phyloP scores from a whole-genome alignment of 768 basidiomycete species.

The Austroboletus eburneus region DNA sequence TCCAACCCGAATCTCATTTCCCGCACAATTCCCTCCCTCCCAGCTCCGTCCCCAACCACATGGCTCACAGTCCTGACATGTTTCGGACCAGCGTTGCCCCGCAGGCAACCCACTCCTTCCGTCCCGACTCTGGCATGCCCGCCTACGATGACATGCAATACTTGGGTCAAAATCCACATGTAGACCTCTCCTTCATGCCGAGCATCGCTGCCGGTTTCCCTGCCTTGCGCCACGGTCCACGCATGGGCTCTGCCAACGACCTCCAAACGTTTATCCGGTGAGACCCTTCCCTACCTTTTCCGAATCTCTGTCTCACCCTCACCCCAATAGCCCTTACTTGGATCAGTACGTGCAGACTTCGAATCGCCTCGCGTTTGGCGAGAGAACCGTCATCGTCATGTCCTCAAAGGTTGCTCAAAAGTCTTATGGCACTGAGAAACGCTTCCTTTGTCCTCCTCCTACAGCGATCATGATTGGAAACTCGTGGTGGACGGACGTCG shows the following conservation, averaged over 20 bases:
- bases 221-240: conserved; percentile 57
- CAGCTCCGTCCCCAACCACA: conserved; percentile 43
- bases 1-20: conserved; percentile 52
- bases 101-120: conserved; percentile 62
- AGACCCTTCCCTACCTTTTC: conserved; percentile 20
- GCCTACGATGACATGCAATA: conserved; percentile 62
- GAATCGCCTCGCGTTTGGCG: conserved; percentile 87
- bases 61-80: conserved; percentile 50
- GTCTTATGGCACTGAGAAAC: conserved; percentile 93
- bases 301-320: conserved; percentile 13
- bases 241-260: conserved; percentile 63
- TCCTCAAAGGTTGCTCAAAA: conserved; percentile 98
- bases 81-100: conserved; percentile 63
- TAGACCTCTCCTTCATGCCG: conserved; percentile 59
- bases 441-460: conserved; percentile 91
- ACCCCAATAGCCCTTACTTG: conserved; percentile 59
- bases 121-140: conserved; percentile 45
- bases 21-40: conserved; percentile 39
- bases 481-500: conserved; percentile 88
- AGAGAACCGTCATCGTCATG: conserved; percentile 94
- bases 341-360: conserved; percentile 81
- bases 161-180: conserved; percentile 46
- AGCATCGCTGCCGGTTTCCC: conserved; percentile 58
- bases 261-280: conserved; percentile 79
- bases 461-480: conserved; percentile 93